Evolutionary conservation across 495 filamentous ascomycete species (phyloP).

Genomic region (Aspergillus biplanus): DNA sequence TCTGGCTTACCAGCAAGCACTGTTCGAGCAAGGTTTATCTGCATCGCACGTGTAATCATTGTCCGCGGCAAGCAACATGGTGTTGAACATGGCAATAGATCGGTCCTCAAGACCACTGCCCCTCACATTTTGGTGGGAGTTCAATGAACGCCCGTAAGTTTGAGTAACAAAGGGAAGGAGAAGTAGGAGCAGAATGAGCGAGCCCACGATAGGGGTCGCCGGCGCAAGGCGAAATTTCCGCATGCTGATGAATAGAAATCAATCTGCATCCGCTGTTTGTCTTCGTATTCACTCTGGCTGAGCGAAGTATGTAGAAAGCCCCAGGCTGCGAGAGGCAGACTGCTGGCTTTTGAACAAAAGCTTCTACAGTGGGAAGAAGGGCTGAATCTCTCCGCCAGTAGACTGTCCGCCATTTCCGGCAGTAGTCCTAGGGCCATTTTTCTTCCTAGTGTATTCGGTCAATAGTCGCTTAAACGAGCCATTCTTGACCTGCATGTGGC

Average conservation of each 20-base stretch:
- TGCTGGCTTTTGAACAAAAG: not conserved
- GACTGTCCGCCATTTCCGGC: not conserved
- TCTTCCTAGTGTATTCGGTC: not conserved
- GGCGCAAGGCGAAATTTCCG: not conserved
- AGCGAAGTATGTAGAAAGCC: not conserved
- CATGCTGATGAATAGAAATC: not conserved
- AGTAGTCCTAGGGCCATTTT: not conserved
- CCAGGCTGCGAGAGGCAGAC: not conserved
- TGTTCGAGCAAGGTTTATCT: conserved; percentile 1
- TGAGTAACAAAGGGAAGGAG: not conserved
- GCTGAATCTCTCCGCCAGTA: not conserved
- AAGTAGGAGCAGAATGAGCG: not conserved
- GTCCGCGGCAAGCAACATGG: not conserved
- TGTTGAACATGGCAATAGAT: not conserved
- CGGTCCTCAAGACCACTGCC: not conserved
- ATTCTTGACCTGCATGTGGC: not conserved
- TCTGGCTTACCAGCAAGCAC: not conserved
- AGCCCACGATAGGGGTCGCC: not conserved
- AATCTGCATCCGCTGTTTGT: not conserved
- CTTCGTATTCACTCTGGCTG: not conserved
- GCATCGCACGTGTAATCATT: not conserved
- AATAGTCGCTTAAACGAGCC: not conserved
- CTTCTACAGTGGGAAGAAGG: not conserved
- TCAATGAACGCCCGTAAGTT: not conserved
- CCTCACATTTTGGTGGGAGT: not conserved